Percentiles rank a stretch among this genome's conserved stretches.
Conservation (phyloP, 176 grass and related monocot species). For the Thalia dealbata region DNA sequence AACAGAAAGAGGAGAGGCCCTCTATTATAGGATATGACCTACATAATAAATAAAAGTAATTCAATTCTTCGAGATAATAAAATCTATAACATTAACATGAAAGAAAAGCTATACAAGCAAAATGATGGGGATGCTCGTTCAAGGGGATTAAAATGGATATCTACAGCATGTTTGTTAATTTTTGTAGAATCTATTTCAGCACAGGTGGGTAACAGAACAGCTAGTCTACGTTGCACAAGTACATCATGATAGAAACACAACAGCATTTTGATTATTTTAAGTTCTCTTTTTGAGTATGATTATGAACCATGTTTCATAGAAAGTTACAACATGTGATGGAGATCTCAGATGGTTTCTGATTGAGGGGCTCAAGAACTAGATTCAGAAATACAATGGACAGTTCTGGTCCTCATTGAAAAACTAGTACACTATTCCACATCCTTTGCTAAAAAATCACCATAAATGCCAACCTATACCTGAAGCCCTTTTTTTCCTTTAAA, state of each 20-base stretch:
- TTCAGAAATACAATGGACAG: background rate
- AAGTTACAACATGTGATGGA: background rate
- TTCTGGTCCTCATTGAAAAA: background rate
- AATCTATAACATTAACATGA: background rate
- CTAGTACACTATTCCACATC: background rate
- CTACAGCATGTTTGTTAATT: background rate
- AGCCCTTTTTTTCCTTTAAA: too few species aligned
- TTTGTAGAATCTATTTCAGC: background rate
- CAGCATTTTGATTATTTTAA: background rate
- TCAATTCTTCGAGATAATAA: background rate
- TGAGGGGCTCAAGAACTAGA: background rate
- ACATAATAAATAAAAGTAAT: background rate
- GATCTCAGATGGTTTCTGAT: background rate
- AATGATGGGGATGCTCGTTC: background rate
- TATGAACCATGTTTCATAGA: background rate
- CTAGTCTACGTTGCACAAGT: too few species aligned
- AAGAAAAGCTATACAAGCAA: background rate
- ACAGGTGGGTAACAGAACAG: too few species aligned
- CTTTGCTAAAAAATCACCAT: too few species aligned
- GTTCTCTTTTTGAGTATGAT: background rate
- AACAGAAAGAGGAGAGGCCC: conserved; percentile 72
- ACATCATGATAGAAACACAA: too few species aligned
- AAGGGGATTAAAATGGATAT: background rate
- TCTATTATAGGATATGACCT: conserved; percentile 75
- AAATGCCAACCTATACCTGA: too few species aligned